Evolutionary conservation across 371 early-diverging fungal species (phyloP), one percentile per base, ranked within the genome.

Genomic region (Mortierella sp.): DNA sequence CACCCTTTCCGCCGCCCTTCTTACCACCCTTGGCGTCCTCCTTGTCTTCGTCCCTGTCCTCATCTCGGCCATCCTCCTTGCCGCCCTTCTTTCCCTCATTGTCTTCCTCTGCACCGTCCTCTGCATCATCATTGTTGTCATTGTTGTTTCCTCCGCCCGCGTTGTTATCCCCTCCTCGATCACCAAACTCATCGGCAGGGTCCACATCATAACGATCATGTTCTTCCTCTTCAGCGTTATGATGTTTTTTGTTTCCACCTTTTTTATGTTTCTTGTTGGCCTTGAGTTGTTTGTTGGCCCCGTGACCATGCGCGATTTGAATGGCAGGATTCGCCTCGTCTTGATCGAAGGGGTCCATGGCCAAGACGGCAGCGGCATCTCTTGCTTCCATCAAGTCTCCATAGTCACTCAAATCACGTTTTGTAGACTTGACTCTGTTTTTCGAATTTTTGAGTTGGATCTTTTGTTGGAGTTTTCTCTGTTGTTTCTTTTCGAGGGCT

Each of bases 141-240:
- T 57, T 62, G 37, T 62, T 12, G 4, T 65, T 37, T 44, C 47
- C 50, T 26, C 30, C 62, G 18, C 61, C 43, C 45, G 25, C 68
- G 7, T 63, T 46, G 30, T 6, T 14, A 0, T 51, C 18, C 19
- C 63, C 16, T 4, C 43, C 47, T 25, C 47, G 21, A 58, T 58
- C 63, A 9, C 14, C 7, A 29, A 52, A 23, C 7, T 28, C 37
- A 12, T 50, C 59, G 0, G 56, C 72, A 18, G 56, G 55, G 29
- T 70, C 69, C 45, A n/a, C 53, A 45, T 70, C 56, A 7, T 75
- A 66, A 61, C 61, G 66, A 45, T 50, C 57, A 26, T 75, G 76
- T 53, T 75, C 76, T 21, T 71, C 67, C 18, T 71, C 76, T 56
- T 75, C 76, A n/a, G 43, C 61, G 68, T 71, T 53, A 7, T 48